phyloP scores from a whole-genome alignment of 495 filamentous ascomycete species.

The Aspergillus ellipticus region DNA sequence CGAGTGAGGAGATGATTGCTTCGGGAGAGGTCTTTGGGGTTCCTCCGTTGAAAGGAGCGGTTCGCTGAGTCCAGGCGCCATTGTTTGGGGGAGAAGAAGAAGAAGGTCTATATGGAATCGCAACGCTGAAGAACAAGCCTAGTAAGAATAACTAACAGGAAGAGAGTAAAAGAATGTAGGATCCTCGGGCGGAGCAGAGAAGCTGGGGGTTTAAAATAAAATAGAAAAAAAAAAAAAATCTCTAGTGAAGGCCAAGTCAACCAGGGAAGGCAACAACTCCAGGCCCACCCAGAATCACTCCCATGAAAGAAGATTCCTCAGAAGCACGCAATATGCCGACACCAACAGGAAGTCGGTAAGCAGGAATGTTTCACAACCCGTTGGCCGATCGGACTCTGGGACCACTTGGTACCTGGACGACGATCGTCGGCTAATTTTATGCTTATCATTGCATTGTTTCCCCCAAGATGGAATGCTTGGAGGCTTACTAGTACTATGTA shows the following conservation, averaged over 20 bases:
- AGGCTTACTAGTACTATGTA: too few relatives aligned
- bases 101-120: neutral
- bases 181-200: neutral
- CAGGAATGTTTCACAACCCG: slow-evolving; percentile 3
- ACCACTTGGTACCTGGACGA: neutral
- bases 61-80: slow-evolving; percentile 16
- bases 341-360: slow-evolving; percentile 8
- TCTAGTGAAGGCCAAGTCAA: neutral
- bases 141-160: neutral
- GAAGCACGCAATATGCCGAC: slow-evolving; percentile 21
- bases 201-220: neutral
- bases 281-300: neutral
- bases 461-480: too few relatives aligned
- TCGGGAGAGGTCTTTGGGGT: neutral
- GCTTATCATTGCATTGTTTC: neutral
- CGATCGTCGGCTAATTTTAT: slow-evolving; percentile 4
- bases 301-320: slow-evolving; percentile 12
- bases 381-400: neutral
- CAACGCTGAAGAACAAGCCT: neutral
- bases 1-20: neutral
- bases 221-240: neutral
- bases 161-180: neutral
- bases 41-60: neutral
- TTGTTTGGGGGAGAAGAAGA: neutral
- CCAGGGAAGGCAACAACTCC: neutral